A percentile compares a stretch with the other conserved stretches of the same genome.
Evolutionary conservation across 371 early-diverging fungal genomes (phyloP).

Genomic region (Mucor indicus): DNA sequence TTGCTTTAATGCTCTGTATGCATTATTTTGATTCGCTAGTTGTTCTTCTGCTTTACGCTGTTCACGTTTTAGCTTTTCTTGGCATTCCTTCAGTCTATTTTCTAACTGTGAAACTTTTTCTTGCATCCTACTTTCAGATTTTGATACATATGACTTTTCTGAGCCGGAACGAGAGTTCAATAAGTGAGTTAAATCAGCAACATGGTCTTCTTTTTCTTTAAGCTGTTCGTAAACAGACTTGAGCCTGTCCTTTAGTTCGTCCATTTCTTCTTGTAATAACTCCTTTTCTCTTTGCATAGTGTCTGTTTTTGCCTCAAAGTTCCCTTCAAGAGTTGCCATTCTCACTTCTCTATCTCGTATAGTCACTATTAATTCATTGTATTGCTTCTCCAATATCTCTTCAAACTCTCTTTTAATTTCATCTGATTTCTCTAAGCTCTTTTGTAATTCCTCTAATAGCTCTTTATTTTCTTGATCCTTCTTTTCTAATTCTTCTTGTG

Average conservation of each 20-base stretch:
- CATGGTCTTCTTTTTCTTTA: slow-evolving; percentile 17
- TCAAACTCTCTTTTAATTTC: slow-evolving; percentile 8
- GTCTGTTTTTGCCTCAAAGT: slow-evolving; percentile 32
- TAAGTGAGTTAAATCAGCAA: slow-evolving; percentile 11
- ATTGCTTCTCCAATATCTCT: slow-evolving; percentile 24
- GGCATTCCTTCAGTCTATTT: too few species aligned
- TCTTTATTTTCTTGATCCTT: slow-evolving; percentile 19
- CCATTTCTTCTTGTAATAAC: slow-evolving; percentile 31
- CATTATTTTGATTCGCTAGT: slow-evolving; percentile 13
- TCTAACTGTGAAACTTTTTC: not conserved
- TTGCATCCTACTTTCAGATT: not conserved
- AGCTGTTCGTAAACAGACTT: slow-evolving; percentile 6
- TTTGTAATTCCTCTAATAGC: slow-evolving; percentile 13
- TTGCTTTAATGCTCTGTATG: slow-evolving; percentile 21
- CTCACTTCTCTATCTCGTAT: slow-evolving; percentile 38
- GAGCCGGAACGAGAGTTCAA: not conserved
- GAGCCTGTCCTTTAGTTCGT: slow-evolving; percentile 23
- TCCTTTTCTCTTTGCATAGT: slow-evolving; percentile 32
- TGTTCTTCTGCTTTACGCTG: slow-evolving; percentile 21
- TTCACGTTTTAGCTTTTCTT: slow-evolving; percentile 10
- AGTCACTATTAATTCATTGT: slow-evolving; percentile 23
- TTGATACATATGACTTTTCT: not conserved
- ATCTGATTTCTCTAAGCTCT: not conserved
- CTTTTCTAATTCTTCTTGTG: slow-evolving; percentile 4
- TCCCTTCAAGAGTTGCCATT: slow-evolving; percentile 34